Conservation (phyloP, 352 stramenopile species). For the Plasmopara muralis region DNA sequence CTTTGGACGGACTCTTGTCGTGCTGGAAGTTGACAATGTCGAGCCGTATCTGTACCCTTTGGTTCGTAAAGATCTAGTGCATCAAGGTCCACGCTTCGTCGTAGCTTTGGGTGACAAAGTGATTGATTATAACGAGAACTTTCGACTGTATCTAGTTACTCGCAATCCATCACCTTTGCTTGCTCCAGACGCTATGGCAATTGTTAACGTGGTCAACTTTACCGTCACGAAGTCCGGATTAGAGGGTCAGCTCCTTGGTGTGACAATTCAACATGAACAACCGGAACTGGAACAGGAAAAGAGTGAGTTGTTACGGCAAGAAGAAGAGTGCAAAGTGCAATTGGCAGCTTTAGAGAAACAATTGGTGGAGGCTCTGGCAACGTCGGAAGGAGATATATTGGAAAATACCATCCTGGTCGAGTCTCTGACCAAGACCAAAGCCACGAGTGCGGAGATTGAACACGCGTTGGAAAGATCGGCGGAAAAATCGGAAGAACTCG, state of each 20-base stretch:
- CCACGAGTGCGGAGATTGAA: conserved; percentile 88
- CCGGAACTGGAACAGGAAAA: conserved; percentile 92
- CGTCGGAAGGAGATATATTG: conserved; percentile 92
- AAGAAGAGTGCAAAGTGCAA: conserved; percentile 94
- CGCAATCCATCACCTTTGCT: conserved; percentile 85
- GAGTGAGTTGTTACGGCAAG: conserved; percentile 84
- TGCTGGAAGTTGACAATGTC: conserved; percentile 89
- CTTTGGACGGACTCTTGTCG: conserved; percentile 94
- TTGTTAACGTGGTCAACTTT: conserved; percentile 94
- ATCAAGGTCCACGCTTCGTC: conserved; percentile 88
- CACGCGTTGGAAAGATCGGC: conserved; percentile 82
- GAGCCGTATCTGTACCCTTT: conserved; percentile 92
- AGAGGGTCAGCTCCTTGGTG: conserved; percentile 89
- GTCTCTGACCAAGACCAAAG: conserved; percentile 91
- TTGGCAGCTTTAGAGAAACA: conserved; percentile 90
- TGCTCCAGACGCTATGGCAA: conserved; percentile 79
- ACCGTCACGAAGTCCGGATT: conserved; percentile 91
- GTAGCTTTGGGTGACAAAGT: conserved; percentile 89
- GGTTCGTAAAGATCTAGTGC: conserved; percentile 83
- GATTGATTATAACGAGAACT: conserved; percentile 95
- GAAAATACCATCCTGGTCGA: conserved; percentile 93
- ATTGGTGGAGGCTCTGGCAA: conserved; percentile 89
- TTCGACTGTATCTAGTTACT: conserved; percentile 89
- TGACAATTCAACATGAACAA: conserved; percentile 92
- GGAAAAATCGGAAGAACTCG: conserved; percentile 86